Conservation (phyloP, 345 rosid genomes). For the Eucalyptus polybractea region DNA sequence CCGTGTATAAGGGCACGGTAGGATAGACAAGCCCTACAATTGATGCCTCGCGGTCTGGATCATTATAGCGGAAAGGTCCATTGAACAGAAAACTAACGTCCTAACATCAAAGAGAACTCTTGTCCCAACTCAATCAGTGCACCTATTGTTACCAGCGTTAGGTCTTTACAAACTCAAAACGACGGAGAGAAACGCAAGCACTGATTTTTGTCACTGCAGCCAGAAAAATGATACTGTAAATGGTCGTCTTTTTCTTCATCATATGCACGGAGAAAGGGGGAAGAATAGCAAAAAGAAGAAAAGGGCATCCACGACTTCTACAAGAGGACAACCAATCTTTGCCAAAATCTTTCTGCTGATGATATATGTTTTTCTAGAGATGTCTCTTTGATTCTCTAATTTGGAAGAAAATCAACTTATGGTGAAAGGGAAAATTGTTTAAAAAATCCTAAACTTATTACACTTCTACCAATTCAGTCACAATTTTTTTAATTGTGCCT, state of each 20-base stretch:
- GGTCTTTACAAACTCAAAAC: not conserved
- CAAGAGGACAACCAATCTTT: not conserved
- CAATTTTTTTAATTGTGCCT: not conserved
- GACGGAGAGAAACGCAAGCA: not conserved
- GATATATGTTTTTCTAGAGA: not conserved
- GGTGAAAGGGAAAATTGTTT: not conserved
- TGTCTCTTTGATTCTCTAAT: not conserved
- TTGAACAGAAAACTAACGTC: not conserved
- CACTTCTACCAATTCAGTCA: not conserved
- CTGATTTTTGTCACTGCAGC: not conserved
- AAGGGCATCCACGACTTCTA: not conserved
- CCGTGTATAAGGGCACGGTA: not conserved
- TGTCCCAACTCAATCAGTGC: not conserved
- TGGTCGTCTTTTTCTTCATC: not conserved
- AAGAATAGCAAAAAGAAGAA: not conserved
- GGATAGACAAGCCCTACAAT: not conserved
- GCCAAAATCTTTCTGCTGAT: not conserved
- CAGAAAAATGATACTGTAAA: not conserved
- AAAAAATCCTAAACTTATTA: not conserved
- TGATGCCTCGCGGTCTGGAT: not conserved
- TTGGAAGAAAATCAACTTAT: not conserved
- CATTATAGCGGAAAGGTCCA: not conserved
- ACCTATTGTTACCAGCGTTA: not conserved
- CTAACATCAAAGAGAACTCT: not conserved
- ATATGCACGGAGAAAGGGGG: not conserved